A percentile compares a stretch with the other conserved stretches of the same genome.
Evolutionary conservation across 2,329 filamentous ascomycete species (phyloP).

Genomic region (Colletotrichum musicola): DNA sequence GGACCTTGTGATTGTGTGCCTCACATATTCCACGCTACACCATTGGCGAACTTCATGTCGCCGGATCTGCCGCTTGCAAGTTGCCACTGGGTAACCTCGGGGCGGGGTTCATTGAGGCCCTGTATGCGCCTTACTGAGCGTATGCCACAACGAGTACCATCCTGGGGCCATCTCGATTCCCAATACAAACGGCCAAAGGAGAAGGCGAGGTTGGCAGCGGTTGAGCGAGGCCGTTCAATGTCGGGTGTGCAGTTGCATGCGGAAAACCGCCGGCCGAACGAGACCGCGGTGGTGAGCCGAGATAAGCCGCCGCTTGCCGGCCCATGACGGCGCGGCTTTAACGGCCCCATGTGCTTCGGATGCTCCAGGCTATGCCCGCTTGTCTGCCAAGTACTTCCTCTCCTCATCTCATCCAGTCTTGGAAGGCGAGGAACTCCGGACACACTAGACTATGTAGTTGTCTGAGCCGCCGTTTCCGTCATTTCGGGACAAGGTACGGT

Average conservation of each 20-base stretch:
- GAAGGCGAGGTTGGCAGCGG: slow-evolving; percentile 40
- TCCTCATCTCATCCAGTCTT: slow-evolving; percentile 5
- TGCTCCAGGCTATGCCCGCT: slow-evolving; percentile 35
- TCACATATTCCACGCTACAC: slow-evolving; percentile 14
- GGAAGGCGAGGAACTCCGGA: not conserved
- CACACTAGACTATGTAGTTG: not conserved
- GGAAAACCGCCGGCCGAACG: slow-evolving; percentile 41
- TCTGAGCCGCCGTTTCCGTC: slow-evolving; percentile 31
- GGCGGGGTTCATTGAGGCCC: not conserved
- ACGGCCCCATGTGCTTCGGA: slow-evolving; percentile 31
- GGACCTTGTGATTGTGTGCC: slow-evolving; percentile 1
- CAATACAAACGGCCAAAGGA: slow-evolving; percentile 8
- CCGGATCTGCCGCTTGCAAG: slow-evolving; percentile 13
- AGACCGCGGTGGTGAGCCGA: slow-evolving; percentile 47
- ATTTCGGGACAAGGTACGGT: slow-evolving; percentile 1
- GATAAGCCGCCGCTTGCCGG: slow-evolving; percentile 57
- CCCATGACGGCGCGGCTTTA: slow-evolving; percentile 33
- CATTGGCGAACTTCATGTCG: slow-evolving; percentile 5
- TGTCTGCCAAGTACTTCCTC: not conserved
- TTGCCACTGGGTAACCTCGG: slow-evolving; percentile 18
- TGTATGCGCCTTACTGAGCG: not conserved
- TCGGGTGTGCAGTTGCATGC: slow-evolving; percentile 33
- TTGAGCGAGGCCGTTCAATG: slow-evolving; percentile 27
- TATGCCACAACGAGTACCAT: slow-evolving; percentile 10
- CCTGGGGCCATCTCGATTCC: slow-evolving; percentile 22